These are phyloP conservation scores for Pseudofabraea citricarpa DNA, from an alignment of 2,329 filamentous ascomycete species.

Conservation along the genomic window DNA sequence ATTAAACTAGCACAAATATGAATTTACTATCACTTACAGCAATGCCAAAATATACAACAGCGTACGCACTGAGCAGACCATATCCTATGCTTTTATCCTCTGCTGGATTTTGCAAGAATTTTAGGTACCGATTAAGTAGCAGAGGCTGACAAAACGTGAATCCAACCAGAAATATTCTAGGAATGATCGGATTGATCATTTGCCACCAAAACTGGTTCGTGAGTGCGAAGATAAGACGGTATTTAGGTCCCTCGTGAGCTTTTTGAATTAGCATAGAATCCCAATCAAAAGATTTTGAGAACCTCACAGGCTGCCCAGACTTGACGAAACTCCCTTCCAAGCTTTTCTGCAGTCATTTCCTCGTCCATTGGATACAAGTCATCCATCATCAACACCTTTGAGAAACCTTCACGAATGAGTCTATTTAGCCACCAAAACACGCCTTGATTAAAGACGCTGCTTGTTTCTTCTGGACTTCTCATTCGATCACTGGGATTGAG, in stretches of 20 bases:
- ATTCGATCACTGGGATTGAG: conserved; percentile 17
- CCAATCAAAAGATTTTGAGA: not conserved
- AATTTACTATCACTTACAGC: conserved; percentile 27
- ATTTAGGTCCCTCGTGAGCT: not conserved
- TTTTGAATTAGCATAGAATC: not conserved
- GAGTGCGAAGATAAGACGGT: conserved; percentile 2
- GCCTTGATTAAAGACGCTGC: conserved; percentile 29
- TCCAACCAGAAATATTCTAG: conserved; percentile 33
- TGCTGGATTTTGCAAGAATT: conserved; percentile 25
- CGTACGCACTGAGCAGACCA: conserved; percentile 36
- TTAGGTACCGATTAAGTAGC: conserved; percentile 33
- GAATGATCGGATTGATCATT: conserved; percentile 28
- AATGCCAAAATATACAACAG: conserved; percentile 36
- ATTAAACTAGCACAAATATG: not conserved
- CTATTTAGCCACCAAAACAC: conserved; percentile 33
- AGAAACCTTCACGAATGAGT: conserved; percentile 25
- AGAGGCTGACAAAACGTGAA: conserved; percentile 43
- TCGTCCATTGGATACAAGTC: conserved; percentile 24
- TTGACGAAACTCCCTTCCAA: conserved; percentile 22
- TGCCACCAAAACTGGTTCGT: conserved; percentile 26
- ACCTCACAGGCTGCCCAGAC: not conserved
- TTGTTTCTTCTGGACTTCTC: conserved; percentile 22
- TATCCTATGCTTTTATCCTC: conserved; percentile 25
- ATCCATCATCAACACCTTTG: conserved; percentile 17
- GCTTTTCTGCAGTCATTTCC: conserved; percentile 19